These are phyloP conservation scores for Polychaeton citri DNA, from an alignment of 2,329 filamentous ascomycete species.

Conservation along the genomic window DNA sequence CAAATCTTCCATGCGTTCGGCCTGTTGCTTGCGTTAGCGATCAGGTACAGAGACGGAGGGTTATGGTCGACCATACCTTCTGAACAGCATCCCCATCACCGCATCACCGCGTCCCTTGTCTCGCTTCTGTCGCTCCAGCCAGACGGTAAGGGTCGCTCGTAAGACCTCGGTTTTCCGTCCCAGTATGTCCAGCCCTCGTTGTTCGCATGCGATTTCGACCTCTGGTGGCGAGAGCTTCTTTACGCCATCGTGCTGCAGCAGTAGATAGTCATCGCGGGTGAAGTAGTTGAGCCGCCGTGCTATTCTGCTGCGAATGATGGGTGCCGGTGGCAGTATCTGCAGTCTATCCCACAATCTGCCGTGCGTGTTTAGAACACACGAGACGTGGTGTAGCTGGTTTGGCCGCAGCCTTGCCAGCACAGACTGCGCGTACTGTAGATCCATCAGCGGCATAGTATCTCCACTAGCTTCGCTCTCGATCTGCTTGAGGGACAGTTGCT, in stretches of 20 bases:
- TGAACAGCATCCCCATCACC: constrained; percentile 21
- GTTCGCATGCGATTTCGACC: constrained; percentile 22
- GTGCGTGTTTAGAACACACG: constrained; percentile 26
- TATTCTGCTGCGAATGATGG: constrained; percentile 43
- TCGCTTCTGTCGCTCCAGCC: constrained; percentile 26
- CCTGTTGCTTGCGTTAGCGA: too few relatives aligned
- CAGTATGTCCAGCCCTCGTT: constrained; percentile 21
- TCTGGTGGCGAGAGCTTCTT: constrained; percentile 34
- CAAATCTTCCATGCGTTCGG: too few relatives aligned
- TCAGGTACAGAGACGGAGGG: too few relatives aligned
- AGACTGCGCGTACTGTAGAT: constrained; percentile 5
- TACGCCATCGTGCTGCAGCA: constrained; percentile 51
- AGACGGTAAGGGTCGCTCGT: constrained; percentile 21
- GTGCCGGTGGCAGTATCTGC: constrained; percentile 33
- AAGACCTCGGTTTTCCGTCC: constrained; percentile 14
- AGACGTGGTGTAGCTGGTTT: constrained; percentile 29
- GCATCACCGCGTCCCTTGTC: constrained; percentile 20
- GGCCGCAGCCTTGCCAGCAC: constrained; percentile 16
- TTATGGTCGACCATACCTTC: constrained; percentile 13
- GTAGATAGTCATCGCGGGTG: constrained; percentile 55
- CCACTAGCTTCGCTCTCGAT: constrained; percentile 33
- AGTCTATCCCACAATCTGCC: constrained; percentile 30
- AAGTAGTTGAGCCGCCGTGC: constrained; percentile 48
- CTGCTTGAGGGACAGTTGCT: constrained; percentile 26
- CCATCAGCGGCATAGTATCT: constrained; percentile 28